Evolutionary conservation across 2,329 filamentous ascomycete species (phyloP).

Genomic region (Diaporthe amygdali): DNA sequence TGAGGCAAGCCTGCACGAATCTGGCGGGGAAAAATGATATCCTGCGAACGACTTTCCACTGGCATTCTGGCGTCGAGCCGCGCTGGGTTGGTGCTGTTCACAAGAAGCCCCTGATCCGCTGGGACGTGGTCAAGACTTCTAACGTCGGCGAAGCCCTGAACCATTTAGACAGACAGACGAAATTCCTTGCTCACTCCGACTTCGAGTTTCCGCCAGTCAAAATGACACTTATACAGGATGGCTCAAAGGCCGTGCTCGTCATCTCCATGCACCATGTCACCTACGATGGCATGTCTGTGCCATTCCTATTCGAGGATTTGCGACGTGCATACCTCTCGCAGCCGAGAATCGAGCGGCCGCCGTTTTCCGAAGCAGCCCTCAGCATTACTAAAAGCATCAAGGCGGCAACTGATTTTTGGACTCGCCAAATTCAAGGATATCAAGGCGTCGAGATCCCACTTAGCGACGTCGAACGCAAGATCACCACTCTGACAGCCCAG

Average conservation of each 20-base stretch:
- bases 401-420: slow-evolving; percentile 20
- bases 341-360: background rate
- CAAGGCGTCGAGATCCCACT: background rate
- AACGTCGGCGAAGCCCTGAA: background rate
- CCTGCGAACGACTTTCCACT: slow-evolving; percentile 35
- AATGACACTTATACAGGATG: background rate
- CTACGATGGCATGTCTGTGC: slow-evolving; percentile 19
- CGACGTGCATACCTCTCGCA: background rate
- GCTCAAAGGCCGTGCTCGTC: background rate
- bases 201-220: background rate
- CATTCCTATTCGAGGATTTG: slow-evolving; percentile 14
- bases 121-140: background rate
- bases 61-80: background rate
- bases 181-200: background rate
- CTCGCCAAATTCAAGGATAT: background rate
- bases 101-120: background rate
- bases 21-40: slow-evolving; percentile 30
- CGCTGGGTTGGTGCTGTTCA: background rate
- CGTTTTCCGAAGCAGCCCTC: slow-evolving; percentile 24
- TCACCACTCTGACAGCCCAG: background rate
- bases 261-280: slow-evolving; percentile 16
- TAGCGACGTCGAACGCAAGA: background rate
- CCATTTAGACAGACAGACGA: background rate
- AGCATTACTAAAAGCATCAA: slow-evolving; percentile 27
- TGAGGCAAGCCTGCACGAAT: slow-evolving; percentile 25